Conservation (phyloP, 225 moss, liverwort and hornwort genomes). For the Asterella californica region DNA sequence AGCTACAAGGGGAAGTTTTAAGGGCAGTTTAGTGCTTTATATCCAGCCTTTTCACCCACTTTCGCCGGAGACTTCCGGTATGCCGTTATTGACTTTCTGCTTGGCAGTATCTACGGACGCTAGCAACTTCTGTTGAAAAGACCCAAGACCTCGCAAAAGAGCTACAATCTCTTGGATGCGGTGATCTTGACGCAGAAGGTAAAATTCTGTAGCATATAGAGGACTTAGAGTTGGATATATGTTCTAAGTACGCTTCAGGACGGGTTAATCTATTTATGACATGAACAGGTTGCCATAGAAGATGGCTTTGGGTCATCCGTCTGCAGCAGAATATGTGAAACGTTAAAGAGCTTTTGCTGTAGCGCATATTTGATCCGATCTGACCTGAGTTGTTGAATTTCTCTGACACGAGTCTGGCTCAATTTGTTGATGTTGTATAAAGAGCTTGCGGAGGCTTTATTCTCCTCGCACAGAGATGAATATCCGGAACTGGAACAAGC, state of each 20-base stretch:
- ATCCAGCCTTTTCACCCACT: background rate
- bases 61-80: background rate
- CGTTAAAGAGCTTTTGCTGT: background rate
- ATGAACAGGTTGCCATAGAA: background rate
- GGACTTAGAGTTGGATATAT: background rate
- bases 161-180: conserved; percentile 59
- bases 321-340: background rate
- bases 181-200: conserved; percentile 80
- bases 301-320: background rate
- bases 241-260: background rate
- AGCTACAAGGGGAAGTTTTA: background rate
- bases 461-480: conserved; percentile 75
- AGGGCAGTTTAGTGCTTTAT: background rate
- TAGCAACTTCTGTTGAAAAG: conserved; percentile 66
- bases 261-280: background rate
- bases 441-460: conserved; percentile 82
- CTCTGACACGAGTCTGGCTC: background rate
- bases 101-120: conserved; percentile 67
- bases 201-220: background rate
- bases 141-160: conserved; percentile 80
- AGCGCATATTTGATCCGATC: background rate
- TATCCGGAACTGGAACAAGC: conserved; percentile 83
- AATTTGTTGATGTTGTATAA: conserved; percentile 3
- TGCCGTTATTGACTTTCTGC: background rate
- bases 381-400: background rate